Percentiles rank a stretch among this genome's conserved stretches.
Conservation (phyloP, 345 rosid species). For the Anastatica hierochuntica region DNA sequence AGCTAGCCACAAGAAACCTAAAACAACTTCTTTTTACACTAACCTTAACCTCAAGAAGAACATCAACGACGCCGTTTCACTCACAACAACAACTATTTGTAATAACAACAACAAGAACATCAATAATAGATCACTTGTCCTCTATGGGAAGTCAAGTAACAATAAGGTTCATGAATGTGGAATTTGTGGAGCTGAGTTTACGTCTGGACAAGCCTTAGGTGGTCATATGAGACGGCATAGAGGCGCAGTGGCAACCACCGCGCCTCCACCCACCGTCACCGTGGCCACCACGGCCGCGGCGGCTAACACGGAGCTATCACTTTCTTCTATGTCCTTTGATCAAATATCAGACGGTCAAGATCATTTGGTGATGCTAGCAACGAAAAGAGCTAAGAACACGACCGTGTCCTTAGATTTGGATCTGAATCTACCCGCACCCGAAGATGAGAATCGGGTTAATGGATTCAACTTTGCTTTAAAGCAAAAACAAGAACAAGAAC, state of each 20-base stretch:
- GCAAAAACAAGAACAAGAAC: conserved; percentile 38
- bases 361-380: conserved; percentile 23
- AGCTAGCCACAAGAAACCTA: conserved; percentile 93
- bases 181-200: conserved; percentile 78
- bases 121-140: conserved; percentile 13
- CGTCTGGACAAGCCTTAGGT: conserved; percentile 92
- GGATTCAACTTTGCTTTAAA: conserved; percentile 39
- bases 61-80: conserved; percentile 25
- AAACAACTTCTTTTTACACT: too few species aligned
- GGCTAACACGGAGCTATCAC: conserved; percentile 33
- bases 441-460: conserved; percentile 43
- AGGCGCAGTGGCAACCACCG: conserved; percentile 22
- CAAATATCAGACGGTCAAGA: conserved; percentile 32
- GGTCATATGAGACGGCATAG: conserved; percentile 97
- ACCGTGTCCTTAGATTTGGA: conserved; percentile 61
- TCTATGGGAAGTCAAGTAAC: too few species aligned
- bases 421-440: conserved; percentile 93
- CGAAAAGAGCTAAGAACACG: conserved; percentile 40
- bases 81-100: conserved; percentile 41
- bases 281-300: too few species aligned
- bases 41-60: conserved; percentile 28
- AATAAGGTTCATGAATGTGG: conserved; percentile 82
- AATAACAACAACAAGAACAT: too few species aligned
- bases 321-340: conserved; percentile 36
- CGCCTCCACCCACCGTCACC: too few species aligned